Percentiles rank a stretch among this genome's conserved stretches.
phyloP scores from a whole-genome alignment of 1,139 yeast genomes.

The Hansenula anomala region DNA sequence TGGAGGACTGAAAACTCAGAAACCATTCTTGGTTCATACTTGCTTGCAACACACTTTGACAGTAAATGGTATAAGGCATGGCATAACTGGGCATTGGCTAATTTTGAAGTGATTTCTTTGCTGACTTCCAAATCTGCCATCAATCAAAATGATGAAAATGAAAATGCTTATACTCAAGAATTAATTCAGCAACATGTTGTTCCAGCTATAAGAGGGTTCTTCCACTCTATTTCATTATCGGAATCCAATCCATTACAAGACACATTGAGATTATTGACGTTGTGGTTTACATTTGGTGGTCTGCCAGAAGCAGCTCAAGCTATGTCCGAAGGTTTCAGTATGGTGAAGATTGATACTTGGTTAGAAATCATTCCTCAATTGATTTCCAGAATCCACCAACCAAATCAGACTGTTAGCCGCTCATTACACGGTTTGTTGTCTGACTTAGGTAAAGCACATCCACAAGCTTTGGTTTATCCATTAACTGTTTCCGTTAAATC shows the following conservation, averaged over 20 bases:
- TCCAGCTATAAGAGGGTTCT: constrained; percentile 93
- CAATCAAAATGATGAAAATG: constrained; percentile 23
- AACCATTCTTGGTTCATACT: constrained; percentile 83
- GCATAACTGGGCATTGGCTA: constrained; percentile 99
- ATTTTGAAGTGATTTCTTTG: constrained; percentile 86
- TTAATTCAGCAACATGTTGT: constrained; percentile 81
- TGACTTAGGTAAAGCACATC: constrained; percentile 91
- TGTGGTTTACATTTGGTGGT: constrained; percentile 97
- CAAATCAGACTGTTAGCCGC: constrained; percentile 77
- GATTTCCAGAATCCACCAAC: constrained; percentile 94
- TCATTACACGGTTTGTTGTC: constrained; percentile 77
- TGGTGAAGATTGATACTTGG: constrained; percentile 93
- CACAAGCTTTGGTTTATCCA: constrained; percentile 95
- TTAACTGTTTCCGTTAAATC: constrained; percentile 95
- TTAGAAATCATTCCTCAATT: constrained; percentile 92
- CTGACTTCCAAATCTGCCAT: constrained; percentile 38
- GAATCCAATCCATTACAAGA: constrained; percentile 88
- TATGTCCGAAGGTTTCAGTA: constrained; percentile 83
- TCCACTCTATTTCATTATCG: constrained; percentile 88
- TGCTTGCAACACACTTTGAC: constrained; percentile 93
- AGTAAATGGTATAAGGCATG: constrained; percentile 95
- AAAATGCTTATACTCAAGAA: constrained; percentile 42
- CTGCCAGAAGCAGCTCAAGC: constrained; percentile 87
- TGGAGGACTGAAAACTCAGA: constrained; percentile 71
- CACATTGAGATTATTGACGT: constrained; percentile 78